Evolutionary conservation across 31 red algal genomes (phyloP).

Genomic region (Endocladia muricata): DNA sequence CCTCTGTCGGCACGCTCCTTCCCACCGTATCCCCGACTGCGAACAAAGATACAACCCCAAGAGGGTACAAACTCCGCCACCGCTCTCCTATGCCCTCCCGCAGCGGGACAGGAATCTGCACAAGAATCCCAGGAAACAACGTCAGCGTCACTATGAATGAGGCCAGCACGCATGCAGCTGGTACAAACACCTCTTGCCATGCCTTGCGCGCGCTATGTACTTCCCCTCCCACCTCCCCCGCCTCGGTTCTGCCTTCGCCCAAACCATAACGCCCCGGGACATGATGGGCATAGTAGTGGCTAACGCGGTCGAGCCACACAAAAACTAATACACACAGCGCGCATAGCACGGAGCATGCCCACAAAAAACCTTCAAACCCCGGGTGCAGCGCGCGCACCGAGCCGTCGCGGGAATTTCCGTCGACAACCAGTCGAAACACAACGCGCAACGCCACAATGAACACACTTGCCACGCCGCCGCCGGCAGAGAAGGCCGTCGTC

Average conservation of each 20-base stretch:
- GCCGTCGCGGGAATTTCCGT: slow-evolving; percentile 7
- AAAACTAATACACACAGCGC: slow-evolving; percentile 15
- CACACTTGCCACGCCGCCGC: slow-evolving; percentile 32
- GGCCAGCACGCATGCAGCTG: slow-evolving; percentile 18
- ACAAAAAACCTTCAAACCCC: slow-evolving; percentile 45
- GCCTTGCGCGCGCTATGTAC: not conserved
- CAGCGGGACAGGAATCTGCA: slow-evolving; percentile 21
- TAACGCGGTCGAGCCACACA: slow-evolving; percentile 1
- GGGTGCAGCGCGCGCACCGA: not conserved
- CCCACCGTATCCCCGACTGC: slow-evolving; percentile 55
- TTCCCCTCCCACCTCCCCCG: not conserved
- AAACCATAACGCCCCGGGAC: too few species aligned
- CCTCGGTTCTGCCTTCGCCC: too few species aligned
- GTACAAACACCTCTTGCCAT: slow-evolving; percentile 18
- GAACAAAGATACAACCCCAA: slow-evolving; percentile 34
- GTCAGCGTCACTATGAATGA: slow-evolving; percentile 33
- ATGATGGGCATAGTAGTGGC: not conserved
- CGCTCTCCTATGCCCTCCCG: not conserved
- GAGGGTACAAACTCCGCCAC: slow-evolving; percentile 33
- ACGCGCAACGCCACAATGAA: slow-evolving; percentile 38
- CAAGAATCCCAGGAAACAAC: slow-evolving; percentile 50
- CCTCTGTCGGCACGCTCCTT: not conserved
- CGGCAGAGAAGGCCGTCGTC: slow-evolving; percentile 49
- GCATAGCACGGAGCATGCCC: slow-evolving; percentile 30
- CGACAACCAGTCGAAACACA: slow-evolving; percentile 36